phyloP scores from a whole-genome alignment of 306 rosid genomes.

The Heteromeles arbutifolia region DNA sequence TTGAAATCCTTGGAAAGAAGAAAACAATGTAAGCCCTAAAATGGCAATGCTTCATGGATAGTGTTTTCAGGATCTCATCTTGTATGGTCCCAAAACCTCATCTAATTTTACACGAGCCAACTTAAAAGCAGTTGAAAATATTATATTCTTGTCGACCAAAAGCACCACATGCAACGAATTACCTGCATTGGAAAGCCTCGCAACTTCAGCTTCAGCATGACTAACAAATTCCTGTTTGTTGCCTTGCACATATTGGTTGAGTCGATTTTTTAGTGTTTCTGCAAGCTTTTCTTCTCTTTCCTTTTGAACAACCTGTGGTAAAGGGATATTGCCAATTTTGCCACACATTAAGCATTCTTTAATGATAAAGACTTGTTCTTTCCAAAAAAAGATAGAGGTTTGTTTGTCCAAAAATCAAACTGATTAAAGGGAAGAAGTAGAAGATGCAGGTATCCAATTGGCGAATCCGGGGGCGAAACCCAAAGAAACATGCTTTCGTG shows the following conservation, averaged over 20 bases:
- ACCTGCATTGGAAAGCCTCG: slow-evolving; percentile 89
- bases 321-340: slow-evolving; percentile 22
- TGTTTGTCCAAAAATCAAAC: not conserved
- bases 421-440: not conserved
- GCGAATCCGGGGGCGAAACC: not conserved
- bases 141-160: not conserved
- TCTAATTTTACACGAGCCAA: not conserved
- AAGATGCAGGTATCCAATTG: not conserved
- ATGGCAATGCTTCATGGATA: not conserved
- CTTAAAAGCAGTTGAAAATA: not conserved
- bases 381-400: not conserved
- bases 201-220: slow-evolving; percentile 80
- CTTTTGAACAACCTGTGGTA: slow-evolving; percentile 71
- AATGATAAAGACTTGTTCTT: not conserved
- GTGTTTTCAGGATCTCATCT: not conserved
- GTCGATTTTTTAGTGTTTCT: slow-evolving; percentile 62
- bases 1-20: not conserved
- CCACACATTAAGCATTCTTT: slow-evolving; percentile 6
- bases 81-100: not conserved
- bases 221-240: slow-evolving; percentile 58
- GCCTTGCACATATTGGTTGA: slow-evolving; percentile 78
- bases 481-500: not conserved
- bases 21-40: not conserved
- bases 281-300: slow-evolving; percentile 94
- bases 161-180: not conserved